These are phyloP conservation scores for Heteromeles arbutifolia DNA, from an alignment of 306 rosid species.

Conservation along the genomic window DNA sequence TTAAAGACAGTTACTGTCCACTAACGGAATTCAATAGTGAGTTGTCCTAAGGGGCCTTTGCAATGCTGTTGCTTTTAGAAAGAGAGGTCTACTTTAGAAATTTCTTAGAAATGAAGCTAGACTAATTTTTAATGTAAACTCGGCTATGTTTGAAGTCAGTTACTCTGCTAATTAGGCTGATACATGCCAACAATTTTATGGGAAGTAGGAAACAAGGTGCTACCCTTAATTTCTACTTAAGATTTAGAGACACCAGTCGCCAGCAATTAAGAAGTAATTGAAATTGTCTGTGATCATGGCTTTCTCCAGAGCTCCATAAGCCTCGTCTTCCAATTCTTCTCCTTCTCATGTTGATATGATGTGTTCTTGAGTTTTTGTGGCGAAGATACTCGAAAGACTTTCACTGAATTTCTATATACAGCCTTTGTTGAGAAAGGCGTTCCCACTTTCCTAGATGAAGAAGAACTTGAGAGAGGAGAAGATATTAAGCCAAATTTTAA, in stretches of 20 bases:
- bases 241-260: too few species aligned
- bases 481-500: neutral
- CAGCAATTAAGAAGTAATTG: neutral
- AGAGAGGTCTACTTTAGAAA: too few species aligned
- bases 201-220: neutral
- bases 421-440: neutral
- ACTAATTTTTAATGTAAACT: too few species aligned
- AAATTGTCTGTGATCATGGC: neutral
- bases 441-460: neutral
- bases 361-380: neutral
- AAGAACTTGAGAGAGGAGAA: neutral
- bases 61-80: too few species aligned
- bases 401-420: neutral
- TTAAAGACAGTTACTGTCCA: too few species aligned
- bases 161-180: too few species aligned
- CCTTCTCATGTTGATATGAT: neutral
- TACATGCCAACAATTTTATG: too few species aligned
- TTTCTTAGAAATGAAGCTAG: too few species aligned
- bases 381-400: neutral
- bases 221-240: neutral
- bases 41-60: too few species aligned
- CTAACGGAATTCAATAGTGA: too few species aligned
- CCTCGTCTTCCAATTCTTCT: neutral
- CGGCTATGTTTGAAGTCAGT: too few species aligned
- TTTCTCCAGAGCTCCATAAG: neutral